Percentiles rank a stretch among this genome's conserved stretches.
phyloP scores from a whole-genome alignment of 2,329 filamentous ascomycete species.

The Aspergillus melleus region DNA sequence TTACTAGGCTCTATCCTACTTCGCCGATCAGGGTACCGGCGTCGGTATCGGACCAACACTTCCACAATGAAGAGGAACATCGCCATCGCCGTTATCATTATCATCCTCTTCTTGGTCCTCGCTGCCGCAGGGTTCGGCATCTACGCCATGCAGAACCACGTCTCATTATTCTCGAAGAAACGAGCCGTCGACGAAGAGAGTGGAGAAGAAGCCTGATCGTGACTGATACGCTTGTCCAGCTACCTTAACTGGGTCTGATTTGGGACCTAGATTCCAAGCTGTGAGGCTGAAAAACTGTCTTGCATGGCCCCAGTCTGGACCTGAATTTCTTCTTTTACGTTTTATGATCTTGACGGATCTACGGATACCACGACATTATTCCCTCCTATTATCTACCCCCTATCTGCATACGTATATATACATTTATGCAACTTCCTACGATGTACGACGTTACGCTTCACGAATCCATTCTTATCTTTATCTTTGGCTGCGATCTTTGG shows the following conservation, averaged over 20 bases:
- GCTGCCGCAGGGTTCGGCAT: constrained; percentile 42
- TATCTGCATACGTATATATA: background rate
- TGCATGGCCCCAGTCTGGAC: background rate
- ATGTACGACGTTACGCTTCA: constrained; percentile 3
- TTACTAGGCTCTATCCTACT: background rate
- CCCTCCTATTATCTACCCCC: background rate
- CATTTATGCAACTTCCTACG: background rate
- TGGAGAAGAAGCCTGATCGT: constrained; percentile 19
- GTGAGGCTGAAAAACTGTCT: background rate
- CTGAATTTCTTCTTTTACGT: no score
- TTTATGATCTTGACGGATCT: background rate
- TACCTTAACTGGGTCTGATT: background rate
- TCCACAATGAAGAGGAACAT: constrained; percentile 47
- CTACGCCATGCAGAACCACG: constrained; percentile 35
- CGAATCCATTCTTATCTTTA: background rate
- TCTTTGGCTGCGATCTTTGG: background rate
- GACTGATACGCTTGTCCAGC: background rate
- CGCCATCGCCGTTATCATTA: constrained; percentile 52
- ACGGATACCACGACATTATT: background rate
- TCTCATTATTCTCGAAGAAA: constrained; percentile 31
- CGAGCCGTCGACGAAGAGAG: constrained; percentile 35
- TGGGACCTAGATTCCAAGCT: background rate
- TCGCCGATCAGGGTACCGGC: background rate
- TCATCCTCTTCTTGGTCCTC: constrained; percentile 49
- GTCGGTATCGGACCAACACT: background rate